Evolutionary conservation across 176 grass and related monocot species (phyloP), one percentile per base, ranked within the genome.

Genomic region (Thinopyrum elongatum): DNA sequence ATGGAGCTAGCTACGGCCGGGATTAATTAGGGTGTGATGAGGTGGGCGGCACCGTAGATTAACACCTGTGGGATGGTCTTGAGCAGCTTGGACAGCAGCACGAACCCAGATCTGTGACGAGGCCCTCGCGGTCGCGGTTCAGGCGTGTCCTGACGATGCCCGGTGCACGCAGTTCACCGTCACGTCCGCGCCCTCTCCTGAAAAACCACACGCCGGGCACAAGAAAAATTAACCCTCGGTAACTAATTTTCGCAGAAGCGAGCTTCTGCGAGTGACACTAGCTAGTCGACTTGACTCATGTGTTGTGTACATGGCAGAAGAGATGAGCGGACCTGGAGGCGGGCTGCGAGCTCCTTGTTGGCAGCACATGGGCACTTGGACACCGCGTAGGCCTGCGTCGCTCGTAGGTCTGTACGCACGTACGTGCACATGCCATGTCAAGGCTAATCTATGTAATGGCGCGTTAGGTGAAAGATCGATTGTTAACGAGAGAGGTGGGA

Each of bases 61-160:
- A 33, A 33, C 85, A 98, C 97, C 93, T 98, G 97, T 42, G 94
- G 97, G 81, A 94, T 98, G 55, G 92, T 94, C 74, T 98, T 98
- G 36, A 98, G 97, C 84, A 98, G 92, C 94, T 92, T 98, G 70
- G 91, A 94, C 17, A 93, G 76, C 29, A 98, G 90, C 80, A 96
- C 81, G 90, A 98, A 98, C 64, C 92, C 79, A 98, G 76, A 96
- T 98, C 97, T 93, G 95, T 98, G 33, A 86, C 21, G 84, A 98
- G 28, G 34, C 97, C 97, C 8, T 98, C 97, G 6, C 97, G 86
- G 82, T 98, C 97, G 26, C 97, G 94, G 84, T 93, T 98, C 65
- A 98, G 97, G 6, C 97, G 84, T 8, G 97, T 98, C 68, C 94
- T 86, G 19, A 98, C 97, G 55, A 98, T 98, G 58, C 97, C 97